These are phyloP conservation scores for Colletotrichum theobromicola DNA, from an alignment of 2,329 filamentous ascomycete species.

Conservation along the genomic window DNA sequence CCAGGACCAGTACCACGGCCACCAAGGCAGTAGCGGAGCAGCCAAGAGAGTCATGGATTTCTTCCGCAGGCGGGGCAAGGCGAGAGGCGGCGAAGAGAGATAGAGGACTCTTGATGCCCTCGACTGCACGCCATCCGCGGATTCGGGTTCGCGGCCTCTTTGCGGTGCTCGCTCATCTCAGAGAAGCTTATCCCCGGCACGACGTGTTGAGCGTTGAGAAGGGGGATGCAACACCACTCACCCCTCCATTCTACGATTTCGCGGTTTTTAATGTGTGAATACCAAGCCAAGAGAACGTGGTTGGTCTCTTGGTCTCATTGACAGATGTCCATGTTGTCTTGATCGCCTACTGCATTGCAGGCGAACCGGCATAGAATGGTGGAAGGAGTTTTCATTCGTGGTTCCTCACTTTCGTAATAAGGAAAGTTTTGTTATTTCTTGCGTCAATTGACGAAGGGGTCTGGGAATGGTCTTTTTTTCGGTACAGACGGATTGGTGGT, in stretches of 20 bases:
- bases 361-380: slow-evolving; percentile 19
- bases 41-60: slow-evolving; percentile 98
- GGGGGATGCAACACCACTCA: not conserved
- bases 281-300: slow-evolving; percentile 6
- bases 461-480: not conserved
- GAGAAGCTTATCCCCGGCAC: slow-evolving; percentile 14
- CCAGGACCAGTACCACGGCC: slow-evolving; percentile 69
- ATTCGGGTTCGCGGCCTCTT: not conserved
- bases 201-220: slow-evolving; percentile 15
- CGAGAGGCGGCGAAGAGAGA: slow-evolving; percentile 65
- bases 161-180: slow-evolving; percentile 15
- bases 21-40: slow-evolving; percentile 84
- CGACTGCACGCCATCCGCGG: slow-evolving; percentile 4
- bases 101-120: slow-evolving; percentile 28
- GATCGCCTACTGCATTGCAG: slow-evolving; percentile 18
- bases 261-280: slow-evolving; percentile 20
- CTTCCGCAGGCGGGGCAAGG: slow-evolving; percentile 86
- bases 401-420: slow-evolving; percentile 7
- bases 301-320: slow-evolving; percentile 9
- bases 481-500: slow-evolving; percentile 13
- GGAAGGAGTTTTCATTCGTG: slow-evolving; percentile 4
- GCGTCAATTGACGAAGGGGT: not conserved
- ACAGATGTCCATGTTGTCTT: slow-evolving; percentile 16
- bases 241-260: not conserved
- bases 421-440: slow-evolving; percentile 14